Evolutionary conservation across 768 basidiomycete species (phyloP).

Genomic region (Sarcodon aspratus): DNA sequence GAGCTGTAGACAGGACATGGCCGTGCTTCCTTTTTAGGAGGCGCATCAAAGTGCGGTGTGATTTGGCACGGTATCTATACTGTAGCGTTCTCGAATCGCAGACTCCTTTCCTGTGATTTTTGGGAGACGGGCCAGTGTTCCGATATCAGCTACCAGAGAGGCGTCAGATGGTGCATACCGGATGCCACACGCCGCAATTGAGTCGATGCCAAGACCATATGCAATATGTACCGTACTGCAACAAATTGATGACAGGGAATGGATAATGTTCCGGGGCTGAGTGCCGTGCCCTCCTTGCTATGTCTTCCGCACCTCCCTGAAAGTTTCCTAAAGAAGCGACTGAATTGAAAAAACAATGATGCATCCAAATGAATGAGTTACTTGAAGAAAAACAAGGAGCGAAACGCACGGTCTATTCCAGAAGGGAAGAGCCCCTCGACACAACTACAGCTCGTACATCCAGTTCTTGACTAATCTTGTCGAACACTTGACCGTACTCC

Average conservation of each 20-base stretch:
- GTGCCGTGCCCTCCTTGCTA: slow-evolving; percentile 39
- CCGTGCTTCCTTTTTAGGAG: slow-evolving; percentile 32
- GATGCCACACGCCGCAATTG: slow-evolving; percentile 68
- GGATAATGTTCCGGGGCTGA: slow-evolving; percentile 52
- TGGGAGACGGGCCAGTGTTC: slow-evolving; percentile 65
- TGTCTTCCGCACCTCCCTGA: slow-evolving; percentile 23
- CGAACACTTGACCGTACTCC: slow-evolving; percentile 54
- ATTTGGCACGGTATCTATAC: slow-evolving; percentile 91
- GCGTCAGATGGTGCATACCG: slow-evolving; percentile 56
- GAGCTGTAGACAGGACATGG: slow-evolving; percentile 1
- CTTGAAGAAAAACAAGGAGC: not conserved
- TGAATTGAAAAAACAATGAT: slow-evolving; percentile 6
- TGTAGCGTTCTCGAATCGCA: slow-evolving; percentile 80
- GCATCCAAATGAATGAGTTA: no score
- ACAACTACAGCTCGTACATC: slow-evolving; percentile 59
- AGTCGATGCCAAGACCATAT: slow-evolving; percentile 71
- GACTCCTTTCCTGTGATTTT: slow-evolving; percentile 45
- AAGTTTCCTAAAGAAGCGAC: slow-evolving; percentile 14
- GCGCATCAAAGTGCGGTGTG: slow-evolving; percentile 89
- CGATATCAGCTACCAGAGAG: slow-evolving; percentile 73
- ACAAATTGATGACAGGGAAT: slow-evolving; percentile 73
- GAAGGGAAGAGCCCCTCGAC: slow-evolving; percentile 71
- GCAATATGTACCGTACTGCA: slow-evolving; percentile 58
- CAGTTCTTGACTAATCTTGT: slow-evolving; percentile 34
- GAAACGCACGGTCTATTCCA: slow-evolving; percentile 61